A percentile compares a stretch with the other conserved stretches of the same genome.
phyloP scores from a whole-genome alignment of 257 asterid genomes.

The Ophiorrhiza pumila region DNA sequence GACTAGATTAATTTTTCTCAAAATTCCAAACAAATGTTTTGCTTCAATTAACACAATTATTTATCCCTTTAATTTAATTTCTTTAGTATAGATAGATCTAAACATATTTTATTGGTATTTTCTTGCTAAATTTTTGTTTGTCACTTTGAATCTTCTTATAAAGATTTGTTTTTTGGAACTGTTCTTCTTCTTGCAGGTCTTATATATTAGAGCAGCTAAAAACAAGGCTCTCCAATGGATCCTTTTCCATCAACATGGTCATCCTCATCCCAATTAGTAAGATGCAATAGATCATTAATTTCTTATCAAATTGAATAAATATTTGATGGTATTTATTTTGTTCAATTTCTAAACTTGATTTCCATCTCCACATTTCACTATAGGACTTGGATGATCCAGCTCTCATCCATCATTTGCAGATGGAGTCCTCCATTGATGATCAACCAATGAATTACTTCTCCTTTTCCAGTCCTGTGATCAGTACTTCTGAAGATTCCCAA shows the following conservation, averaged over 20 bases:
- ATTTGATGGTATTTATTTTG: background rate
- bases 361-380: too few species aligned
- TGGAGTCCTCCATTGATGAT: background rate
- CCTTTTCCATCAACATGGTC: slow-evolving; percentile 5
- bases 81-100: background rate
- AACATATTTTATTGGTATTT: background rate
- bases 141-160: background rate
- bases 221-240: background rate
- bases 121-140: background rate
- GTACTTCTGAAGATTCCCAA: background rate
- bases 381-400: slow-evolving; percentile 2
- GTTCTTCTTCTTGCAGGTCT: background rate
- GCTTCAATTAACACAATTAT: background rate
- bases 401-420: background rate
- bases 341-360: background rate
- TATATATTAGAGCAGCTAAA: background rate
- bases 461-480: background rate
- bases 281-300: too few species aligned
- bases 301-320: background rate
- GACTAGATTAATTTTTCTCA: background rate
- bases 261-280: slow-evolving; percentile 6
- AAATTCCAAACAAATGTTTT: background rate
- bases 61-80: background rate
- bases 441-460: background rate
- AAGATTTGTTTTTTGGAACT: background rate